These are phyloP conservation scores for Globisporangium ultimum DNA, from an alignment of 352 stramenopile genomes.

Conservation along the genomic window DNA sequence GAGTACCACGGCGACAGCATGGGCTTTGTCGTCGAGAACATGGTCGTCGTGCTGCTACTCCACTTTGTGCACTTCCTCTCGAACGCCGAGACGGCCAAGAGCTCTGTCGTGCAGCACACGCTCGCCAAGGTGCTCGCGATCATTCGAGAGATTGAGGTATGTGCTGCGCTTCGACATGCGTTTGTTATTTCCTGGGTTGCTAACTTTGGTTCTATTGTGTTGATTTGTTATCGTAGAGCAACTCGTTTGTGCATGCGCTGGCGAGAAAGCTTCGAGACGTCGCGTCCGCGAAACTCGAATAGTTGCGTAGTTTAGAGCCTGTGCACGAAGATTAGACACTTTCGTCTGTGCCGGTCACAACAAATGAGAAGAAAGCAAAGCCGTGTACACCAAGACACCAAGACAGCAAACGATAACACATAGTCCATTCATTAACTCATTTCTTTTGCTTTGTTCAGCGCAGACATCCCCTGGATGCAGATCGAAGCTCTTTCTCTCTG, in stretches of 20 bases:
- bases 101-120: slow-evolving; percentile 41
- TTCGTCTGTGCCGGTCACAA: no score
- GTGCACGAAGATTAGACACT: no score
- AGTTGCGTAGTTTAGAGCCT: neutral
- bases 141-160: slow-evolving; percentile 64
- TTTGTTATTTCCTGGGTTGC: neutral
- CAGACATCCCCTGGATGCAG: neutral
- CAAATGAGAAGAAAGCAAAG: no score
- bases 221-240: slow-evolving; percentile 28
- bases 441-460: neutral
- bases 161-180: slow-evolving; percentile 9
- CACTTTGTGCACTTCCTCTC: slow-evolving; percentile 67
- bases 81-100: slow-evolving; percentile 23
- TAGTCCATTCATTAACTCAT: no score
- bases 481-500: slow-evolving; percentile 1
- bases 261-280: slow-evolving; percentile 67
- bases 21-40: slow-evolving; percentile 76
- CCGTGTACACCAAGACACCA: no score
- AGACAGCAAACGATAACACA: no score
- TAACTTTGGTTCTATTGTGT: slow-evolving; percentile 8
- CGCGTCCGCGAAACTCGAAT: slow-evolving; percentile 15
- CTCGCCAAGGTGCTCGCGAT: slow-evolving; percentile 68
- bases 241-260: slow-evolving; percentile 66
- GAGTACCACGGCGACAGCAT: slow-evolving; percentile 78
- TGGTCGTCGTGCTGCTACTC: slow-evolving; percentile 61